Evolutionary conservation across 2,329 filamentous ascomycete genomes (phyloP), one percentile per base, ranked within the genome.

Genomic region (Cyclaneusma minus): DNA sequence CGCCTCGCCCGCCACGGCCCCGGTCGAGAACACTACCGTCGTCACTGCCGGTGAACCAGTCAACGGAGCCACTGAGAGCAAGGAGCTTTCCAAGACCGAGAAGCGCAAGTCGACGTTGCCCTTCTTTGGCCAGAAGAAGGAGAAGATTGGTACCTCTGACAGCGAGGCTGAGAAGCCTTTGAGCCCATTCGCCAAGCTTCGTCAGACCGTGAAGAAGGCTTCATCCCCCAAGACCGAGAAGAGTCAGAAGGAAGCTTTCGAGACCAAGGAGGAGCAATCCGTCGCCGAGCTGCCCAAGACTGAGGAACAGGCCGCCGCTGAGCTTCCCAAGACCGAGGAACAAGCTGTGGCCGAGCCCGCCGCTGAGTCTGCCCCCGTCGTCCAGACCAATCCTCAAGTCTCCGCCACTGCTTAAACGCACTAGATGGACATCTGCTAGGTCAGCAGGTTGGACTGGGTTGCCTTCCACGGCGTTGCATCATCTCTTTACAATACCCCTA

Each of bases 91-190:
- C 31, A 47, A 48, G 32, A 41, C 50, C 32, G 31, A 33, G 24
- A 79, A 79, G 67, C 69, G 74, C 42, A 56, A 57, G 39, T 75
- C 68, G 40, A 64, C 77, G 51, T 37, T 50, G 14, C 47, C 47
- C 34, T 79, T 76, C 47, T 63, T 52, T 42, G 60, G 70, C 49
- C 67, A 64, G 54, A 64, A 70, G 58, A 77, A 77, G 63, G 67
- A 68, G 50, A 45, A 46, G 38, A 28, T 35, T n/a, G 31, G 31
- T 7, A 29, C 35, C 22, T 46, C 52, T 27, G 61, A 64, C 36
- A 47, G 57, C 33, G 43, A 47, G 33, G 38, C 32, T 16, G 33
- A 35, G 25, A 45, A 47, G 31, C 39, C 43, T 24, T 37, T 38
- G 27, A 47, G 43, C 20, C 42, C 45, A 23, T 49, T 50, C 32